These are phyloP conservation scores for Ceratobasidium theobromae DNA, from an alignment of 1,284 basidiomycete species.

Conservation along the genomic window DNA sequence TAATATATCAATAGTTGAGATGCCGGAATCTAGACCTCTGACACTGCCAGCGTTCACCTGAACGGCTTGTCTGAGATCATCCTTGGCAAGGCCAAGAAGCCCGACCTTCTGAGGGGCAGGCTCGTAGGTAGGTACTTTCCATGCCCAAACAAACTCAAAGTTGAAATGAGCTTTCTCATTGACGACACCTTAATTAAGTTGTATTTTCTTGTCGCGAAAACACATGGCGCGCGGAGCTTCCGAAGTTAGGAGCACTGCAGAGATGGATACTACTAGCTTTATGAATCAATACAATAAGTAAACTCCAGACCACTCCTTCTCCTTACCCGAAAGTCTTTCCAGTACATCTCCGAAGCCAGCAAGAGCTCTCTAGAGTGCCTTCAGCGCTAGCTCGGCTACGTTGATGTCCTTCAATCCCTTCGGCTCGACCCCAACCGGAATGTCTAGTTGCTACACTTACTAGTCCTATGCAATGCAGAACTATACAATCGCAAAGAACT, in stretches of 20 bases:
- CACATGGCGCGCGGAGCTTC: neutral
- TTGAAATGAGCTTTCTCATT: too few species aligned
- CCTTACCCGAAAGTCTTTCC: neutral
- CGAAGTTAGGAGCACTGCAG: neutral
- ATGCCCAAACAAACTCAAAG: too few species aligned
- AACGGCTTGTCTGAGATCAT: constrained; percentile 37
- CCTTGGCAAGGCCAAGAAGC: constrained; percentile 39
- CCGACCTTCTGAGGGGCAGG: constrained; percentile 48
- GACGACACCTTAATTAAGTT: too few species aligned
- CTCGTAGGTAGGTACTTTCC: constrained; percentile 48
- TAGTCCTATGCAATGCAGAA: constrained; percentile 41
- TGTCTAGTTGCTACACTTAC: constrained; percentile 38
- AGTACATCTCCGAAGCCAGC: constrained; percentile 45
- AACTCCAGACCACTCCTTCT: too few species aligned
- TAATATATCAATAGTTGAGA: constrained; percentile 34
- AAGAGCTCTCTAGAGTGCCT: constrained; percentile 43
- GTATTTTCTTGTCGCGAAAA: too few species aligned
- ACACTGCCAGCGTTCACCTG: constrained; percentile 45
- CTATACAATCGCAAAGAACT: constrained; percentile 45
- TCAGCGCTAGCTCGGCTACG: too few species aligned
- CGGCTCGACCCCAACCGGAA: constrained; percentile 50
- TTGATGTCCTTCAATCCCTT: constrained; percentile 45
- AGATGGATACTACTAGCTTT: neutral
- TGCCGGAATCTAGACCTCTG: constrained; percentile 48
- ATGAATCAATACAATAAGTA: constrained; percentile 43